Base-by-base conservation (phyloP, 805 yeast genomes). In the Martiniozyma abietophila region DNA sequence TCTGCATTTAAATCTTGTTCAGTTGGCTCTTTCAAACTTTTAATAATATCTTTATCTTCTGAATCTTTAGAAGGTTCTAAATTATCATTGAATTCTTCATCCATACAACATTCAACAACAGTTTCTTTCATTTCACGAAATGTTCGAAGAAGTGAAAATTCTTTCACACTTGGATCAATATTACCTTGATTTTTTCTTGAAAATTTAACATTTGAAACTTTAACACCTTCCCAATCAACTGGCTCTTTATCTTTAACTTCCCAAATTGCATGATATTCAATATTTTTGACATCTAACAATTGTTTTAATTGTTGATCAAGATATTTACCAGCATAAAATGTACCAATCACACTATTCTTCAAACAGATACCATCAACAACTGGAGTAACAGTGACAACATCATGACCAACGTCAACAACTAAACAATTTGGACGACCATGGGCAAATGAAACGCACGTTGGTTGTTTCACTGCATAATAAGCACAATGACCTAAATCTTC, bases 391-490 rank as follows among this genome's bases (percentile, higher is more conserved):
- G 84, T 74, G 14, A 71, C 64, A 2, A 77, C 61, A 51, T 81
- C 88, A 50, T 82, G 92, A 5, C 95, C 95, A 25, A 83, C 59
- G 54, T 85, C 95, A 25, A 85, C 89, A 25, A 85, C 85, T 21
- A 85, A 62, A 53, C 94, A 85, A 40, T 79, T 80, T 29, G 94
- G 86, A 52, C 94, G 69, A 4, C 95, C 95, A 43, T 81, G 80
- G 8, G 89, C 86, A 58, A 88, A 88, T 2, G 95, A 76, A 2
- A 81, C 76, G 59, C 94, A 80, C 0, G 94, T 79, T n/a, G 96
- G 89, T 7, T 79, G 68, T 38, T 85, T 79, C 10, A 83, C 86
- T 17, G 83, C 54, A 51, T 79, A 88, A 38, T 83, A 73, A 0
- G 94, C 96, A 25, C 92, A 88, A 45, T 78, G 80, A 24, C 73